These are phyloP conservation scores for Platismatia glauca DNA, from an alignment of 495 filamentous ascomycete species.

Conservation along the genomic window DNA sequence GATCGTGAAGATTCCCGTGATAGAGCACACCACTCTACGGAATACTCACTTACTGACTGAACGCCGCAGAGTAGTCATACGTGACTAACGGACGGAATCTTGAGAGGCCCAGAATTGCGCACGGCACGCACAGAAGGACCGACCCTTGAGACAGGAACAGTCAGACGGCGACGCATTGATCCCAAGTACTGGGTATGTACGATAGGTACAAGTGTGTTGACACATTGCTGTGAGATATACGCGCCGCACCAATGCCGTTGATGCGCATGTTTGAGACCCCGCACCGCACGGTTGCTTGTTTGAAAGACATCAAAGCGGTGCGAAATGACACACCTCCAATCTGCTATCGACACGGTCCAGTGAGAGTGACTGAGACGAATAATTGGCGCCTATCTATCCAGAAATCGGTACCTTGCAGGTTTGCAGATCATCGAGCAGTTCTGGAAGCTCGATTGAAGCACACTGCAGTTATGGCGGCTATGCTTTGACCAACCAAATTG, in stretches of 20 bases:
- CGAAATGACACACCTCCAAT: slow-evolving; percentile 7
- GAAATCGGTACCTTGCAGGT: slow-evolving; percentile 17
- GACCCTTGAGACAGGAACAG: not conserved
- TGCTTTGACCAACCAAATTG: slow-evolving; percentile 12
- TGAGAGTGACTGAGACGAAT: slow-evolving; percentile 7
- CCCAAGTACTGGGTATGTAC: not conserved
- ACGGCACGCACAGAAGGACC: not conserved
- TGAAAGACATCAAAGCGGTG: slow-evolving; percentile 17
- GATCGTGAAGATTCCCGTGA: not conserved
- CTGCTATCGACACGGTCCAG: slow-evolving; percentile 9
- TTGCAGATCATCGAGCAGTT: not conserved
- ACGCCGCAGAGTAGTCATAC: not conserved
- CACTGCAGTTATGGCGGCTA: slow-evolving; percentile 18
- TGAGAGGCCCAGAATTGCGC: not conserved
- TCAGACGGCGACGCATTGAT: slow-evolving; percentile 4
- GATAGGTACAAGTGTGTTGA: not conserved
- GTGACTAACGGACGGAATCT: not conserved
- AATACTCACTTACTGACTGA: no score
- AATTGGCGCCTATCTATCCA: slow-evolving; percentile 11
- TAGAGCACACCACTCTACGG: not conserved
- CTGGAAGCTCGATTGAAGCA: slow-evolving; percentile 9
- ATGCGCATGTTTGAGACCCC: slow-evolving; percentile 22
- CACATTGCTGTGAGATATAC: slow-evolving; percentile 11
- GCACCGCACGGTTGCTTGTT: slow-evolving; percentile 21
- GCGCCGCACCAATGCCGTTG: slow-evolving; percentile 22